These are phyloP conservation scores for Aspergillus puulaauensis DNA, from an alignment of 2,329 filamentous ascomycete species.

Conservation along the genomic window DNA sequence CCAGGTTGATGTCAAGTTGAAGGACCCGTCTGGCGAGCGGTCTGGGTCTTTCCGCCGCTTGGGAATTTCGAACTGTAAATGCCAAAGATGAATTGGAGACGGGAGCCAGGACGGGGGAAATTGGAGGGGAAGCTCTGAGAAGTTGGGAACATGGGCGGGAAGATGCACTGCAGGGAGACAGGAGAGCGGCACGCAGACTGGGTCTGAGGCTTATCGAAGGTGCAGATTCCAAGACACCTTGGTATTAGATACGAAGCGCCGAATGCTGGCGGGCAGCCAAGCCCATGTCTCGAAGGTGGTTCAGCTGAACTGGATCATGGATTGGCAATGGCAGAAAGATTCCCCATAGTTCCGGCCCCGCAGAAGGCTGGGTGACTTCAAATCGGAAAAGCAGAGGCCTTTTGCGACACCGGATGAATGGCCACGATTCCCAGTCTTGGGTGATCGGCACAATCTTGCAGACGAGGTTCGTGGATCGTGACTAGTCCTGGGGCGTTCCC, in stretches of 20 bases:
- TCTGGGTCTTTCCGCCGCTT: neutral
- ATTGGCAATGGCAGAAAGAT: neutral
- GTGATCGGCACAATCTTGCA: constrained; percentile 8
- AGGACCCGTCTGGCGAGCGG: neutral
- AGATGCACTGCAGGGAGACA: neutral
- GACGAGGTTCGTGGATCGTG: neutral
- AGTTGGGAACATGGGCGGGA: neutral
- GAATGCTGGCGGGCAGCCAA: neutral
- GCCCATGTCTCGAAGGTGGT: neutral
- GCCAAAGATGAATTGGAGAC: neutral
- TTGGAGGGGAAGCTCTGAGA: neutral
- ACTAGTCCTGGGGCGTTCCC: neutral
- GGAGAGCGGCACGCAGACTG: neutral
- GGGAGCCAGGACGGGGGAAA: neutral
- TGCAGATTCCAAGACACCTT: neutral
- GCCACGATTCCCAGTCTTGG: neutral
- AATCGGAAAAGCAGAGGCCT: neutral
- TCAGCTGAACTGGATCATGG: neutral
- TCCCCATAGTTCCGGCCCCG: neutral
- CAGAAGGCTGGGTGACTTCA: neutral
- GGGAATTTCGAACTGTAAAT: neutral
- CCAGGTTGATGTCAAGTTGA: neutral
- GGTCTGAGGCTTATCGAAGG: constrained; percentile 2
- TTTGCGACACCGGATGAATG: neutral
- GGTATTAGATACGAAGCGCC: neutral